phyloP scores from a whole-genome alignment of 2,329 filamentous ascomycete species.

The Davidsoniella eucalypti region DNA sequence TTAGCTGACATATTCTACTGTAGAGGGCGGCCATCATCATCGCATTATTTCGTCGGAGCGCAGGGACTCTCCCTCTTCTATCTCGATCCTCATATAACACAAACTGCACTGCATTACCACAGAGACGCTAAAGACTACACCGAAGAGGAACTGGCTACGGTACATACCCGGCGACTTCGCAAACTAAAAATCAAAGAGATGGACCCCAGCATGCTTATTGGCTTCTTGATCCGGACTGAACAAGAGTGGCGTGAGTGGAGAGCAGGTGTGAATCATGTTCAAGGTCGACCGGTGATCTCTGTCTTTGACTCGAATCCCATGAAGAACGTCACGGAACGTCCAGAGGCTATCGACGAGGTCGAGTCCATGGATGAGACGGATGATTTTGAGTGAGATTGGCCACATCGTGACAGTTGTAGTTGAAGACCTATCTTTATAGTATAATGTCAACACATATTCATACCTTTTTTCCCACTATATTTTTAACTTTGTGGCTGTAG shows the following conservation, averaged over 20 bases:
- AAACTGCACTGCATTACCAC: constrained; percentile 52
- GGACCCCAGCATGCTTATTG: constrained; percentile 96
- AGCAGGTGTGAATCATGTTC: constrained; percentile 52
- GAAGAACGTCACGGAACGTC: constrained; percentile 40
- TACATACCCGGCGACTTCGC: constrained; percentile 73
- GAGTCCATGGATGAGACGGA: constrained; percentile 68
- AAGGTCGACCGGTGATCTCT: constrained; percentile 74
- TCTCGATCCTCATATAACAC: constrained; percentile 80
- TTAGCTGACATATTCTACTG: background rate
- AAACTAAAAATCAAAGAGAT: constrained; percentile 76
- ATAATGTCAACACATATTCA: too few species aligned
- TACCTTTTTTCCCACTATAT: too few species aligned
- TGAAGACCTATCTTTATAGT: too few species aligned
- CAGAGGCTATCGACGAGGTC: constrained; percentile 73
- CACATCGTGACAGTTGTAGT: too few species aligned
- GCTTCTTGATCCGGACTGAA: constrained; percentile 70
- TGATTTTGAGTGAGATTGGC: background rate
- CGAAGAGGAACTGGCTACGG: constrained; percentile 59
- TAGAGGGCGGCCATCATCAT: constrained; percentile 82
- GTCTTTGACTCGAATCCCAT: constrained; percentile 56
- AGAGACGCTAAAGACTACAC: constrained; percentile 42
- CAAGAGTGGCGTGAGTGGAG: constrained; percentile 78
- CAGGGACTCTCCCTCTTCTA: constrained; percentile 74
- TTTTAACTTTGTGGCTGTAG: too few species aligned
- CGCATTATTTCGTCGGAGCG: constrained; percentile 45